These are phyloP conservation scores for Saccharomyces pastorianus DNA, from an alignment of 1,139 yeast species.

Conservation along the genomic window DNA sequence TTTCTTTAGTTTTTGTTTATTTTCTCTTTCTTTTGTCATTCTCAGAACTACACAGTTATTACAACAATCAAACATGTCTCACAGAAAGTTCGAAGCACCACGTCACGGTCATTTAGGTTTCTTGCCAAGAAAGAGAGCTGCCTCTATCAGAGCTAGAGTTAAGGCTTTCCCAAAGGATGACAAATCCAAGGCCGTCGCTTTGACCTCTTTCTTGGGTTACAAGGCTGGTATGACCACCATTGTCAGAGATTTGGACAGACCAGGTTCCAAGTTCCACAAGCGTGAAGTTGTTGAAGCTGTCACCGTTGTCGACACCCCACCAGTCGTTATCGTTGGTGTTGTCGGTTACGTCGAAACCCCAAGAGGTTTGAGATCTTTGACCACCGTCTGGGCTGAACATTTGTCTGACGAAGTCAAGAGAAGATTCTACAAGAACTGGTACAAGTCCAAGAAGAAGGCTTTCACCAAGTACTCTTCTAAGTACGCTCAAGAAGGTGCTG, in stretches of 20 bases:
- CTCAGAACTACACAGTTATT: neutral
- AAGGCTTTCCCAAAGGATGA: constrained; percentile 99
- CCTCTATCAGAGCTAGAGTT: constrained; percentile 97
- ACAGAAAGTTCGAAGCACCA: constrained; percentile 99
- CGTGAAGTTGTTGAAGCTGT: constrained; percentile 99
- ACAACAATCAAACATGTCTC: constrained; percentile 60
- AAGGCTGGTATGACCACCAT: constrained; percentile 99
- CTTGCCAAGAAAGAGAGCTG: constrained; percentile 99
- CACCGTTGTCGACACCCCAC: constrained; percentile 98
- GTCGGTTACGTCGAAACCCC: constrained; percentile 99
- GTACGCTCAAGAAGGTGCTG: constrained; percentile 83
- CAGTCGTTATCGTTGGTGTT: constrained; percentile 97
- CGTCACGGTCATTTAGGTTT: constrained; percentile 99
- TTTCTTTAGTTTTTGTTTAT: neutral
- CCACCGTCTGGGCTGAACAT: constrained; percentile 99
- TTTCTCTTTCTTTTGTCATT: neutral
- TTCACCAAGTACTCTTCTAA: constrained; percentile 99
- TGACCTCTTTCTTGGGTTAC: constrained; percentile 97
- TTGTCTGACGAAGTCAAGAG: constrained; percentile 98
- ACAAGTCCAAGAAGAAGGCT: constrained; percentile 99
- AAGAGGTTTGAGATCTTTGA: constrained; percentile 98
- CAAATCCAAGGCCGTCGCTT: constrained; percentile 95
- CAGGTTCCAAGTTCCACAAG: constrained; percentile 99
- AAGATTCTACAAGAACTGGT: constrained; percentile 99
- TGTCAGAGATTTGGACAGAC: constrained; percentile 99